Percentiles rank a stretch among this genome's conserved stretches.
Conservation (phyloP, 805 yeast species). For the Candida vartiovaarae region DNA sequence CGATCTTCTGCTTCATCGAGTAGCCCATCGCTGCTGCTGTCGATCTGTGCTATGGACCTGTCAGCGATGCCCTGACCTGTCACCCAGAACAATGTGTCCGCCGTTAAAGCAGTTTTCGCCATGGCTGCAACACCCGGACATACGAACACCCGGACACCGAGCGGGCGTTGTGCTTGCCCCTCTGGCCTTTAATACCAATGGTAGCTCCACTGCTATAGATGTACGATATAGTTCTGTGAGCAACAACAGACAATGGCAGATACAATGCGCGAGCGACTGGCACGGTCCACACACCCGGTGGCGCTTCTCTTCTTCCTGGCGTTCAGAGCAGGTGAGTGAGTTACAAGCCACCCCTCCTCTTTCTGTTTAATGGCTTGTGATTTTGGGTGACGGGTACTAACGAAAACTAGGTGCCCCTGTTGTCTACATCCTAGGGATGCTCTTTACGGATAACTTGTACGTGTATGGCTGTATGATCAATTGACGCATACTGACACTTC, state of each 20-base stretch:
- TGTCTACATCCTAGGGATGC: slow-evolving; percentile 62
- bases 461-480: slow-evolving; percentile 1
- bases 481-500: not conserved
- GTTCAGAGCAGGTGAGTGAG: slow-evolving; percentile 42
- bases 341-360: no score
- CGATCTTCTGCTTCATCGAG: slow-evolving; percentile 55
- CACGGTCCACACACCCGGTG: slow-evolving; percentile 77
- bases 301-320: slow-evolving; percentile 60
- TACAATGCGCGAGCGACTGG: slow-evolving; percentile 36
- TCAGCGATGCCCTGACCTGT: no score
- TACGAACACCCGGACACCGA: not conserved
- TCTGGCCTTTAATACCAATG: no score
- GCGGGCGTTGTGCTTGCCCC: no score
- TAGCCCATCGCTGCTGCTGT: slow-evolving; percentile 38
- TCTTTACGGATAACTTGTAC: slow-evolving; percentile 55
- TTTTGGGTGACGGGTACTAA: not conserved
- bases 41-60: no score
- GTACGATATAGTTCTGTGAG: no score
- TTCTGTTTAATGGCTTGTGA: not conserved
- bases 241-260: not conserved
- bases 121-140: not conserved
- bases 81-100: no score
- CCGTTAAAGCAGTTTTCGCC: no score
- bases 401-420: slow-evolving; percentile 42
- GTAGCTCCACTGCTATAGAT: no score